Evolutionary conservation across 2,329 filamentous ascomycete genomes (phyloP), one percentile per base, ranked within the genome.

Genomic region (Xylaria sp.): DNA sequence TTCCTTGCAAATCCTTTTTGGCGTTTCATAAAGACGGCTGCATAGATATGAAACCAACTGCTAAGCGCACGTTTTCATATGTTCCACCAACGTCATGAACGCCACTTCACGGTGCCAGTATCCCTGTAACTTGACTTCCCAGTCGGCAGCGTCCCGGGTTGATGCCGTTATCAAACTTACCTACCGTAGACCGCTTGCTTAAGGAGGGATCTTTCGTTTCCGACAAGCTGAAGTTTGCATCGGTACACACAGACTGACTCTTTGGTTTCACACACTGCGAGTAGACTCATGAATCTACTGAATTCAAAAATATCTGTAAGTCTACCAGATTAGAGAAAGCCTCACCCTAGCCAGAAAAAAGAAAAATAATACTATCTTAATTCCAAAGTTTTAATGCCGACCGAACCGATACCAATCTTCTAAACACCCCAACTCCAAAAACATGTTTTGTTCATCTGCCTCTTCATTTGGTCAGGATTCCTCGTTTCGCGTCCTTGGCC

Each of bases 401-500:
- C 65, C 9, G 28, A 56, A 49, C 66, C 66, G 43, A 63, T 48
- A 28, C 66, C 58, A 39, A 57, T 46, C 39, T 39, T 57, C 56
- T 62, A 39, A 55, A 36, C 39, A 28, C 59, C 41, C 64, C 13
- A 48, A 71, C 66, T 69, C 69, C 69, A 23, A 39, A 69, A 66
- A 61, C 2, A 71, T 43, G 48, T 23, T 8, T 20, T 54, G 23
- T 57, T 33, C 56, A 39, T 36, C 8, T 43, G 3, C 18, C 18
- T 33, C 13, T 39, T 52, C 15, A 64, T 31, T 58, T 33, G 1
- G 7, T 12, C n/a, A 61, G 13, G 28, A 85, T 78, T 7, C 89
- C 89, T 46, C 89, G 83, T 82, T 90, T 90, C 56, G 81, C 81
- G 75, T 91, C 89, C 80, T 90, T 91, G 54, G 88, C 88, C 70